These are phyloP conservation scores for Dovyalis caffra DNA, from an alignment of 345 rosid genomes.

Conservation along the genomic window DNA sequence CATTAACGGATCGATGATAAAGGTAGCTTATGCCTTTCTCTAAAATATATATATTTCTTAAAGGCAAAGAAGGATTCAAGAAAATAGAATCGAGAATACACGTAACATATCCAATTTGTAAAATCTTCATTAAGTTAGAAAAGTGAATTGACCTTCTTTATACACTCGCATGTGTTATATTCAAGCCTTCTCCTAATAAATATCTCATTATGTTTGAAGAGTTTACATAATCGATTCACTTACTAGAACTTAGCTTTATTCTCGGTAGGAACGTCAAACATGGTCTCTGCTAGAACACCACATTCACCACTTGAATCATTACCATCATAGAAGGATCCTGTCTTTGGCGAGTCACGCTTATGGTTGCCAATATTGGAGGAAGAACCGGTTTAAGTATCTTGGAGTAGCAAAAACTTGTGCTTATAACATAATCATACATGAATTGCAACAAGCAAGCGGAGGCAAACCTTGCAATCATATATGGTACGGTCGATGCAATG, in stretches of 20 bases:
- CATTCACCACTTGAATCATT: constrained; percentile 68
- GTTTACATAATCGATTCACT: background rate
- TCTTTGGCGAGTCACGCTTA: constrained; percentile 36
- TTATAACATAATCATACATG: background rate
- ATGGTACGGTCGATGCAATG: constrained; percentile 36
- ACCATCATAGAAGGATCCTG: constrained; percentile 45
- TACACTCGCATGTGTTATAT: background rate
- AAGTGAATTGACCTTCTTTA: too few species aligned
- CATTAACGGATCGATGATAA: too few species aligned
- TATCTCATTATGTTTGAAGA: background rate
- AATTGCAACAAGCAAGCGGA: too few species aligned
- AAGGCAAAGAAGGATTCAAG: too few species aligned
- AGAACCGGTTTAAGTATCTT: background rate
- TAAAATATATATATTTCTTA: too few species aligned
- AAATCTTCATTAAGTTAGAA: too few species aligned
- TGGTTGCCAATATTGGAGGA: constrained; percentile 31
- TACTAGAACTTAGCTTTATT: constrained; percentile 70
- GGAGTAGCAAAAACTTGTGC: background rate
- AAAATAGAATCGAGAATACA: too few species aligned
- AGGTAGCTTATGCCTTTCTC: too few species aligned
- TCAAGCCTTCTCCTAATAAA: background rate
- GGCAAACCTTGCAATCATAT: constrained; percentile 43
- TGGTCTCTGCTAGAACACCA: constrained; percentile 63
- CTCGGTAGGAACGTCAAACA: constrained; percentile 61
- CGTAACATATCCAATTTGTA: too few species aligned